Percentiles rank a stretch among this genome's conserved stretches.
phyloP scores from a whole-genome alignment of 139 green algal genomes.

The Picochlorum sp. region DNA sequence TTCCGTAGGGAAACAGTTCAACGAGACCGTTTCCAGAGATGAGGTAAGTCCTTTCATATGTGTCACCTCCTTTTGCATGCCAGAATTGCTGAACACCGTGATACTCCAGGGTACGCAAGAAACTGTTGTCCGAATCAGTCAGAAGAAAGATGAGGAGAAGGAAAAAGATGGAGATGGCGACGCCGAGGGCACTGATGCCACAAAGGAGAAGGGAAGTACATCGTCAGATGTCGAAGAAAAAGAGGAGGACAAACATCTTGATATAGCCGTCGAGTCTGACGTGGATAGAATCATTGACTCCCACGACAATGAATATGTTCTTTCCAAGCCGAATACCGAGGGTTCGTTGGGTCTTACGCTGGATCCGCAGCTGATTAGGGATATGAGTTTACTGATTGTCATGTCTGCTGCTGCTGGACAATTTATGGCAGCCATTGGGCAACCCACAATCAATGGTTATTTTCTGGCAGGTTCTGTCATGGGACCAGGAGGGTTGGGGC shows the following conservation, averaged over 20 bases:
- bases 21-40: slow-evolving; percentile 35
- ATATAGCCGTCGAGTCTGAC: slow-evolving; percentile 36
- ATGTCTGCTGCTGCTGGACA: slow-evolving; percentile 59
- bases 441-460: slow-evolving; percentile 94
- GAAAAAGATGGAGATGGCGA: slow-evolving; percentile 2
- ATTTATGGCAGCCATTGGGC: slow-evolving; percentile 63
- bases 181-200: background rate
- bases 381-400: slow-evolving; percentile 70
- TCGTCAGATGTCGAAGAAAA: background rate
- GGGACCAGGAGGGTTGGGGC: slow-evolving; percentile 77
- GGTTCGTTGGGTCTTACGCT: slow-evolving; percentile 72
- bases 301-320: slow-evolving; percentile 96
- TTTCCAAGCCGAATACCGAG: slow-evolving; percentile 82
- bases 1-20: slow-evolving; percentile 48
- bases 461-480: slow-evolving; percentile 85
- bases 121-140: slow-evolving; percentile 54
- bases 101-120: slow-evolving; percentile 38
- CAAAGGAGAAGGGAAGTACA: background rate
- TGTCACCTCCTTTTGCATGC: too few species aligned
- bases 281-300: slow-evolving; percentile 92
- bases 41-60: slow-evolving; percentile 5
- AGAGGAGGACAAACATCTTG: slow-evolving; percentile 4
- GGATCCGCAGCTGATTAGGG: slow-evolving; percentile 76
- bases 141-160: slow-evolving; percentile 32
- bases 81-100: too few species aligned